Evolutionary conservation across 2,329 filamentous ascomycete species (phyloP), one percentile per base, ranked within the genome.

Genomic region (Aspergillus sojae): DNA sequence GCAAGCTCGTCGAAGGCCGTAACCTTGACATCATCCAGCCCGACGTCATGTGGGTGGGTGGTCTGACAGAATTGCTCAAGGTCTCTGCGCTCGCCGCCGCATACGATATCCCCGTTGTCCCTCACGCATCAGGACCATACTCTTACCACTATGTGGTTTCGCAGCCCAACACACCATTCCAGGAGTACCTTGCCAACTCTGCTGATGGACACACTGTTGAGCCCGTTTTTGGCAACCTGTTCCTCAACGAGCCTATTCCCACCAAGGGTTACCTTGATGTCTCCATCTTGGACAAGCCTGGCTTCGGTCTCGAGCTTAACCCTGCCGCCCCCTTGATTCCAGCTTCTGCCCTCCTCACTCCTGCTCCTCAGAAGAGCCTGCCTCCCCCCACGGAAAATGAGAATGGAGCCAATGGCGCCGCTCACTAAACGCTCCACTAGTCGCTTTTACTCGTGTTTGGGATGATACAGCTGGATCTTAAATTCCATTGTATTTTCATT

Each of bases 1-100:
- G 94, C 70, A 96, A 97, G 83, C 87, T 97, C 50, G 89, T 97
- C 67, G 93, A 97, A 80, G 91, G 90, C 61, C 92, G 93, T 69
- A 96, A 96, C 79, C 83, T 97, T 64, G 94, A 97, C 77, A 96
- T 97, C 71, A 88, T 97, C 72, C 94, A 97, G 81, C 94, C 94
- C 16, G 94, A 97, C 74, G 93, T 97, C 67, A 97, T 97, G 94
- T 97, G 94, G 94, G 88, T 97, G 16, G 94, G 94, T 66, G 94
- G 94, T 65, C 79, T 97, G 84, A 97, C 94, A 0, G 94, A 97
- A 80, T 85, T 97, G 62, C 88, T 97, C 68, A 95, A 93, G 80
- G 90, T 97, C 58, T 87, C 93, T 19, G 91, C 93, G 60, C 90
- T 96, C 87, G 94, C 94, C 4, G 88, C 93, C 5, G 94, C 94